Evolutionary conservation across 345 rosid genomes (phyloP), one percentile per base, ranked within the genome.

Genomic region (Eucalyptus urophylla): DNA sequence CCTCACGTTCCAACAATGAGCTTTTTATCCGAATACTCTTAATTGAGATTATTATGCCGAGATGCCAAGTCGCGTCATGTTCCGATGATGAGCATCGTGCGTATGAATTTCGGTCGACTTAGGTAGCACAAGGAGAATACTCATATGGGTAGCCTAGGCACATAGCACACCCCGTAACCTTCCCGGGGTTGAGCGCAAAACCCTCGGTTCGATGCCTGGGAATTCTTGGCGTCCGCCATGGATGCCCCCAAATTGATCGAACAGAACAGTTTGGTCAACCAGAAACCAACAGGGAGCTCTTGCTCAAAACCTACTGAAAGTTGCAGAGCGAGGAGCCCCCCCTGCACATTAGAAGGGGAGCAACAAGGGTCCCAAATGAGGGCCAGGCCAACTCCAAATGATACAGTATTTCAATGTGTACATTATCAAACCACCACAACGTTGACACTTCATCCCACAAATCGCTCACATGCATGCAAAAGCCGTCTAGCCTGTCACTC

Each of bases 1-100:
- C 5, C 21, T n/a, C 40, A 7, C 21, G 5, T n/a, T 8, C 3
- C 37, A 14, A 0, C 10, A 1, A 14, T 4, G 19, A 65, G 37
- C 76, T n/a, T 31, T n/a, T 65, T 7, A 65, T 13, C 19, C 2
- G 10, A 1, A 14, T 65, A n/a, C 21, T 65, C 37, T 14, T 65
- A 16, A 14, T n/a, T 15, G 37, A 65, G 72, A 65, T 65, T 8
- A 29, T 62, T 62, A 15, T 29, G 17, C 72, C 5, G 5, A 62
- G 17, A 51, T 51, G 21, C 0, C 3, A 51, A 17, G 22, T 51
- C 22, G 8, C 54, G 2, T 16, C 54, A 51, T 51, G 54, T 51
- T 51, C 2, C 1, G 8, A 51, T 51, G 56, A 51, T 53, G 56
- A 19, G 56, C 3, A 65, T 65, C 10, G 5, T 65, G 10, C 3